Base-by-base conservation (phyloP, 2,329 filamentous ascomycete genomes). In the Fusarium verticillioides region DNA sequence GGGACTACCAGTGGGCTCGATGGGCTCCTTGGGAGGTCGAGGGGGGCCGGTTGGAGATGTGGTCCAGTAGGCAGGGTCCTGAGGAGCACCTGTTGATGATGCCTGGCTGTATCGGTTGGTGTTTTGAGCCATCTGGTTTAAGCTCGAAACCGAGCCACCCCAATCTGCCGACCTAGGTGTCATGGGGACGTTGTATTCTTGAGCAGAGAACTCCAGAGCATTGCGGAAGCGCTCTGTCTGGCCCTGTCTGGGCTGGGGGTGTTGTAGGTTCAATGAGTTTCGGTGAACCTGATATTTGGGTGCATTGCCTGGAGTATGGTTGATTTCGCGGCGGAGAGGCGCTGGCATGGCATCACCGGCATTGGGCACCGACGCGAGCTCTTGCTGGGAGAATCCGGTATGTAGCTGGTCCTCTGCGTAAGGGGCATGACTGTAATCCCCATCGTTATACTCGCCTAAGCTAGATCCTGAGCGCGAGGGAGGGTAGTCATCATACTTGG, bases 221-320 rank as follows among this genome's bases (percentile, higher is more conserved):
- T 89, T 92, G 76, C 93, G 91, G 81, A 94, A 94, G 32, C 91
- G 90, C 79, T 92, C 90, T 2, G 91, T 94, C 63, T 93, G 91
- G 1, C 93, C 93, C 23, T 89, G 90, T 34, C 92, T 87, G 13
- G 93, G 93, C 80, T 95, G 93, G 10, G 93, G 93, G 81, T 96
- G 93, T 79, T 94, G 90, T 43, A 96, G 84, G 77, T 94, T 94
- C 63, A 95, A 81, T 32, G 93, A 95, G 82, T 95, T 94, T 75
- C 93, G 91, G 80, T 95, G 92, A 63, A 92, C 93, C 81, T 93
- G 92, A 81, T 95, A 95, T 81, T 95, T 95, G 52, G 93, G 92
- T 75, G 95, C 92, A 77, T 95, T 92, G 75, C 89, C 91, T 1
- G 82, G 79, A 9, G 87, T 87, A 77, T 88, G 86, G 65, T 88